Percentiles rank a stretch among this genome's conserved stretches.
Evolutionary conservation across 1,139 yeast genomes (phyloP).

Genomic region (Yamadazyma jaroonii): DNA sequence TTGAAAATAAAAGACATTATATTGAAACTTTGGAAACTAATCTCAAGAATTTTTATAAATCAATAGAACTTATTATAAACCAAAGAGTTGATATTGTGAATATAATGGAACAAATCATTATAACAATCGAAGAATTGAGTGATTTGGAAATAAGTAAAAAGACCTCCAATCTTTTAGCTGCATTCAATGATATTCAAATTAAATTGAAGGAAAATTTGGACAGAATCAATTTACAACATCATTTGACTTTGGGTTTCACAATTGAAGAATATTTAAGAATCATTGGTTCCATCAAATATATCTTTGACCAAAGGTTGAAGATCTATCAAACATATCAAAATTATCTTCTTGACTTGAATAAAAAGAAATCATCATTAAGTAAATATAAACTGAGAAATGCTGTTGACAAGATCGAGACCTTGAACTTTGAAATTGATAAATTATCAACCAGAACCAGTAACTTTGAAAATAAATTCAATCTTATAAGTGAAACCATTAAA

Average conservation of each 20-base stretch:
- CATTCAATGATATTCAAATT: constrained; percentile 69
- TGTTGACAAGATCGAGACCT: constrained; percentile 54
- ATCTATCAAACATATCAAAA: constrained; percentile 60
- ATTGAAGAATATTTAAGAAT: constrained; percentile 83
- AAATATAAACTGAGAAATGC: constrained; percentile 61
- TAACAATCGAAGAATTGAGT: constrained; percentile 69
- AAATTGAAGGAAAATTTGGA: constrained; percentile 74
- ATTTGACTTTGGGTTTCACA: constrained; percentile 81
- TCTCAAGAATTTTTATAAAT: constrained; percentile 63
- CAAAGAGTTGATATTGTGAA: constrained; percentile 73
- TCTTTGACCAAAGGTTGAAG: constrained; percentile 74
- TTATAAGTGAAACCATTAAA: constrained; percentile 62
- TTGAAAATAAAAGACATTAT: constrained; percentile 64
- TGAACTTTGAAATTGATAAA: constrained; percentile 57
- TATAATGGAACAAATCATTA: constrained; percentile 41
- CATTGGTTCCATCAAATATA: constrained; percentile 70
- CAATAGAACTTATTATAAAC: constrained; percentile 69
- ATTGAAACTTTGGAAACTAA: constrained; percentile 74
- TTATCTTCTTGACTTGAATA: constrained; percentile 39
- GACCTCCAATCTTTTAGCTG: constrained; percentile 52
- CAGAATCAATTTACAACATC: constrained; percentile 81
- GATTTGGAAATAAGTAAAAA: constrained; percentile 72
- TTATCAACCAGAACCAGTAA: constrained; percentile 57
- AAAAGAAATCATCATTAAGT: constrained; percentile 50
- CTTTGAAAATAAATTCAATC: constrained; percentile 58